Base-by-base conservation (phyloP, 345 rosid genomes). In the Mercurialis annua region DNA sequence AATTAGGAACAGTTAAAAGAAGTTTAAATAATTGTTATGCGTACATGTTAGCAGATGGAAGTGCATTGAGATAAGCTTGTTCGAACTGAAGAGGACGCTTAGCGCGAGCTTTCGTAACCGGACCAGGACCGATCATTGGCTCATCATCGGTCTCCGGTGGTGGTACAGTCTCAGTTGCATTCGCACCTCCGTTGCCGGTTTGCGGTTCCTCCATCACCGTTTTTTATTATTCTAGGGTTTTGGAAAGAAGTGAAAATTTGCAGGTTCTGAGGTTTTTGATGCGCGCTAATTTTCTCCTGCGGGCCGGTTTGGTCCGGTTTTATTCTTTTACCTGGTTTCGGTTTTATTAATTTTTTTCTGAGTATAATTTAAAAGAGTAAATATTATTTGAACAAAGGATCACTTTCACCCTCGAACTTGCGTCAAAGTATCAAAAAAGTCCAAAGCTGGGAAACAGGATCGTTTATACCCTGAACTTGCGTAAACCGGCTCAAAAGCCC, bases 51-150 rank as follows among this genome's bases (percentile, higher is more conserved):
- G 96, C 97, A 18, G 90, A 94, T 62, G 96, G 96, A 59, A 94
- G 91, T 1, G 99, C 74, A 69, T 91, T 88, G 0, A 91, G 91
- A 71, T 86, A 94, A 23, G 97, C 92, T 65, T 86, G 85, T 78
- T 94, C 97, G 76, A 93, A 93, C 81, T 86, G 94, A 62, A 93
- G 97, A 11, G 92, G 97, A 62, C 95, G 97, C 74, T 93, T 93
- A 56, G 81, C 80, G 46, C 92, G 87, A n/a, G 79, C 76, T 10
- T 81, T 82, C 11, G 85, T 85, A 53, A 94, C 92, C 12, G 88
- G 94, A n/a, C 85, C 88, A 14, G 97, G 98, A 36, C 95, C 98
- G 31, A 93, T 65, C 21, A 77, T 36, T 17, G 75, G 46, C 68
- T 81, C 92, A 29, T 82, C 87, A 53, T 83, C 89, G 12, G 38